Evolutionary conservation across 1,284 basidiomycete species (phyloP).

Genomic region (Puccinia coronata): DNA sequence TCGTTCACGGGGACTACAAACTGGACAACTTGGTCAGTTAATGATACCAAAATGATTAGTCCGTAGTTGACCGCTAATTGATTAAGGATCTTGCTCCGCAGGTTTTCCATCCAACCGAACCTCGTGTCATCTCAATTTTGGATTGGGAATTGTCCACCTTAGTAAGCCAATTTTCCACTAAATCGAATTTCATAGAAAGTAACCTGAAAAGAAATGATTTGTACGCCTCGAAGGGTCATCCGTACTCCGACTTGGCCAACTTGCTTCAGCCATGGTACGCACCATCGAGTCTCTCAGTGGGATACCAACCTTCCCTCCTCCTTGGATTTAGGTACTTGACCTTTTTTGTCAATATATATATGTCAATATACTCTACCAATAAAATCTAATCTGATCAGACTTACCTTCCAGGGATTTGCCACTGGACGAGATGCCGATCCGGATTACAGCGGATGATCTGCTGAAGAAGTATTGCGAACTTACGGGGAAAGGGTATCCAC

Average conservation of each 20-base stretch:
- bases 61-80: not conserved
- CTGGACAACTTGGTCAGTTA: slow-evolving; percentile 74
- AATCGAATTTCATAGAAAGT: not conserved
- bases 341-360: not conserved
- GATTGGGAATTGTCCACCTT: slow-evolving; percentile 97
- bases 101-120: slow-evolving; percentile 88
- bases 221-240: slow-evolving; percentile 61
- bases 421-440: slow-evolving; percentile 64
- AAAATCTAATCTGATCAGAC: not conserved
- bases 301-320: slow-evolving; percentile 51
- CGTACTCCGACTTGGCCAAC: slow-evolving; percentile 85
- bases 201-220: not conserved
- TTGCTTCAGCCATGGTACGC: slow-evolving; percentile 81
- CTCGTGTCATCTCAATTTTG: slow-evolving; percentile 86
- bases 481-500: slow-evolving; percentile 69
- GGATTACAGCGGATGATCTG: slow-evolving; percentile 69
- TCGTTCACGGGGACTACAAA: slow-evolving; percentile 96
- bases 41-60: not conserved
- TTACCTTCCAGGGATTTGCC: slow-evolving; percentile 64
- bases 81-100: slow-evolving; percentile 12
- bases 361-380: too few relatives aligned
- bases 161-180: slow-evolving; percentile 66
- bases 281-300: slow-evolving; percentile 61
- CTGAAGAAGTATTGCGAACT: slow-evolving; percentile 73
- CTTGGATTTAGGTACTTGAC: slow-evolving; percentile 55